phyloP scores from a whole-genome alignment of 257 asterid genomes.

The Rauvolfia tetraphylla region DNA sequence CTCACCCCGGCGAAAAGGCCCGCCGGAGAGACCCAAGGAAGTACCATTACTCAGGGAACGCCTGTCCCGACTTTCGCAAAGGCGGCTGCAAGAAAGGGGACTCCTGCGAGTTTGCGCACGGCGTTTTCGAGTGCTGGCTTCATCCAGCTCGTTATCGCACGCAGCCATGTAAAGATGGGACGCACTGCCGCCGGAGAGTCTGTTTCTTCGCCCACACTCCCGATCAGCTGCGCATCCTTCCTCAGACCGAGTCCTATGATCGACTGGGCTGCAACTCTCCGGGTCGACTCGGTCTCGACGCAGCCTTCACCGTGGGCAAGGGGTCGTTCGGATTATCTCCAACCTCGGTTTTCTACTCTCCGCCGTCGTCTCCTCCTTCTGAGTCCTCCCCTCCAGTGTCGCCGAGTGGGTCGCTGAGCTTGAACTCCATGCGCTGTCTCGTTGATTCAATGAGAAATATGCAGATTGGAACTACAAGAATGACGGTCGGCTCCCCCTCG shows the following conservation, averaged over 20 bases:
- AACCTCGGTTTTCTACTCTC: constrained; percentile 37
- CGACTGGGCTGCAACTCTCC: constrained; percentile 23
- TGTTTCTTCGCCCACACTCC: constrained; percentile 92
- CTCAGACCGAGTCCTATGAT: constrained; percentile 41
- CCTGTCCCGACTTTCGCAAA: constrained; percentile 73
- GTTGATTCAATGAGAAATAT: constrained; percentile 56
- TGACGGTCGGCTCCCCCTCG: constrained; percentile 43
- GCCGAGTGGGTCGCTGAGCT: constrained; percentile 37
- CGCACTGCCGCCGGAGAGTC: constrained; percentile 75
- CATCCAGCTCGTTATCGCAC: constrained; percentile 93
- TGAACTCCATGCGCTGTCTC: constrained; percentile 45
- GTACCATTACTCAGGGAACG: constrained; percentile 62
- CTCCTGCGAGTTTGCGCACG: constrained; percentile 86
- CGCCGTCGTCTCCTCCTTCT: constrained; percentile 45
- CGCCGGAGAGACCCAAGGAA: constrained; percentile 78
- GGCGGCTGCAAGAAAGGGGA: constrained; percentile 70
- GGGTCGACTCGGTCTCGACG: constrained; percentile 25
- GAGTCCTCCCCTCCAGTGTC: constrained; percentile 68
- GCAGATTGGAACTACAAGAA: constrained; percentile 45
- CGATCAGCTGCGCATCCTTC: constrained; percentile 62
- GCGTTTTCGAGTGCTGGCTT: constrained; percentile 92
- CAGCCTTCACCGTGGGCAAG: not conserved
- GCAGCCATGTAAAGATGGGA: constrained; percentile 87
- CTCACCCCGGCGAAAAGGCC: constrained; percentile 94
- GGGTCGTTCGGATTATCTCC: constrained; percentile 30